Evolutionary conservation across 805 yeast genomes (phyloP), one percentile per base, ranked within the genome.

Genomic region (Teunomyces stri): DNA sequence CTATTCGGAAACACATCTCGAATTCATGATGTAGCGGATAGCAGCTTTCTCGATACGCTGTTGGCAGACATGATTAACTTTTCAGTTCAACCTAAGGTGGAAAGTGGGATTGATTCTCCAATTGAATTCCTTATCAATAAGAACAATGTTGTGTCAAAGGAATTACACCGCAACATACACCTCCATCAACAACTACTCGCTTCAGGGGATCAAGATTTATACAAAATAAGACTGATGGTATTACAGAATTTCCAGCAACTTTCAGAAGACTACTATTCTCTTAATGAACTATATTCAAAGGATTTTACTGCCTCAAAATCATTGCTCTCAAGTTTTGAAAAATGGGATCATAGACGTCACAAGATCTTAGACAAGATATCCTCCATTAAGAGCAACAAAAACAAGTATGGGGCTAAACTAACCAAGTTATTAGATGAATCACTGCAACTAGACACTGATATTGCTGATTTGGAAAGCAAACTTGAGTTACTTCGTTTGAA

Each of bases 261-360:
- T n/a, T 66, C 74, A 6, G 76, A 75, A 44, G 66, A 65, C 45
- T 68, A 70, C 48, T 68, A 69, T 44, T 70, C 79, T 5, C 66
- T 78, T 54, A 63, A 65, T 45, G 84, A 80, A 55, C 59, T 78
- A 1, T 79, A 79, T 57, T 48, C 58, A 3, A 58, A 66, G 2
- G 80, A 77, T 34, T 56, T 66, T 5, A 47, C 53, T 3, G 55
- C 55, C n/a, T 63, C 70, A 20, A 54, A 56, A 22, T 35, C 48
- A 1, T 52, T 73, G 9, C 52, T 64, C 16, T 38, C 52, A 6
- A 60, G 57, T 27, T 72, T 80, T 45, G 55, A 58, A 28, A 52
- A 53, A 9, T 75, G 81, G 79, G 79, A 77, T 41, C 49, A 42
- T 3, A 68, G 66, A 44, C 65, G 78, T 29, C 47, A 47, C 6